phyloP scores from a whole-genome alignment of 2,329 filamentous ascomycete genomes.

The Aciculosporium take region DNA sequence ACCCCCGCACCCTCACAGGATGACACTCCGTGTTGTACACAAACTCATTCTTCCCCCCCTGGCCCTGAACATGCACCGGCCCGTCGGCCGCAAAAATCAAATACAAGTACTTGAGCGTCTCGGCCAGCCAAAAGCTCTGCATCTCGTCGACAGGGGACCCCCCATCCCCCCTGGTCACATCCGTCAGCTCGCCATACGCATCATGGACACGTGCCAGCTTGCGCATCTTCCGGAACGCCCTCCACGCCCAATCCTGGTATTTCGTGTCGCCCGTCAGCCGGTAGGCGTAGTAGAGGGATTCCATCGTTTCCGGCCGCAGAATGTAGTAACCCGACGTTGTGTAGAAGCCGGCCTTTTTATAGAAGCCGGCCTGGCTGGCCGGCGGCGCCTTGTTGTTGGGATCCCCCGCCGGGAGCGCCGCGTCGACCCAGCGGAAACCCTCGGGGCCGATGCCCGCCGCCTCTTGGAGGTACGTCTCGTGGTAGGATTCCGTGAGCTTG shows the following conservation, averaged over 20 bases:
- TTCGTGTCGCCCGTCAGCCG: constrained; percentile 58
- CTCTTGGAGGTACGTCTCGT: constrained; percentile 55
- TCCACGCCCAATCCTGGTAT: constrained; percentile 78
- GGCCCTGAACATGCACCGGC: constrained; percentile 36
- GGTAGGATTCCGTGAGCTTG: constrained; percentile 55
- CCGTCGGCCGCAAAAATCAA: constrained; percentile 53
- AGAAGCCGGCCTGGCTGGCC: constrained; percentile 40
- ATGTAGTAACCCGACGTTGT: constrained; percentile 47
- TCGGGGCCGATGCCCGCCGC: constrained; percentile 67
- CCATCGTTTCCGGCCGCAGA: constrained; percentile 67
- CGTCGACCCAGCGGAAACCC: constrained; percentile 46
- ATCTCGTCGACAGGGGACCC: constrained; percentile 54
- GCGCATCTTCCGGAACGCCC: constrained; percentile 57
- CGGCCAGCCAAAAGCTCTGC: constrained; percentile 80
- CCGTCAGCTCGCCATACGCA: constrained; percentile 49
- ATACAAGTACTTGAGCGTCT: constrained; percentile 76
- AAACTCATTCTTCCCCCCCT: constrained; percentile 30
- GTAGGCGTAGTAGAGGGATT: constrained; percentile 79
- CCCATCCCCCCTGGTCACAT: constrained; percentile 52
- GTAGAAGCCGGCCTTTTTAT: constrained; percentile 55
- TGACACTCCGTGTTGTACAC: constrained; percentile 39
- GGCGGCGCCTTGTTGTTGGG: constrained; percentile 29
- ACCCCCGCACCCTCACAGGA: constrained; percentile 19
- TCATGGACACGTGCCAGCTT: constrained; percentile 45
- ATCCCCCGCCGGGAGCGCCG: constrained; percentile 18